Percentiles rank a stretch among this genome's conserved stretches.
These are phyloP conservation scores for Kickxella alabastrina DNA, from an alignment of 192 early-diverging fungal species.

Conservation along the genomic window DNA sequence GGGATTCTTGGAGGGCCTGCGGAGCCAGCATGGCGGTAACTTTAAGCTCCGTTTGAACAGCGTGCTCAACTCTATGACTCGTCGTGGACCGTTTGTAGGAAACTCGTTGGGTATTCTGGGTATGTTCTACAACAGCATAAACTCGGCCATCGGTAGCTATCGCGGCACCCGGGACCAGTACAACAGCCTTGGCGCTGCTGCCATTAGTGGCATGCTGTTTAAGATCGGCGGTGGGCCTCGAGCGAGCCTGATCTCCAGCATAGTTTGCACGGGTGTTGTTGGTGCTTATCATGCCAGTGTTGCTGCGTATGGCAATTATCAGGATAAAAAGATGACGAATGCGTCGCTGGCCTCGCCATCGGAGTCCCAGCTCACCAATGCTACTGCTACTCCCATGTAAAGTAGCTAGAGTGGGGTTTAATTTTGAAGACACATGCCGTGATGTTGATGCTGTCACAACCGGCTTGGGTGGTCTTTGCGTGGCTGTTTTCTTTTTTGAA, in stretches of 20 bases:
- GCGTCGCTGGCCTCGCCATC: conserved; percentile 23
- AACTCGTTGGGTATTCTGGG: conserved; percentile 78
- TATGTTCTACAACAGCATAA: conserved; percentile 79
- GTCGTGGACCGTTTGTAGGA: conserved; percentile 79
- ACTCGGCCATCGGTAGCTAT: conserved; percentile 59
- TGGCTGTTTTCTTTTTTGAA: background rate
- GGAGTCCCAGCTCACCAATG: conserved; percentile 28
- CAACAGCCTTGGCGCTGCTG: conserved; percentile 68
- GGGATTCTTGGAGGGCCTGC: conserved; percentile 74
- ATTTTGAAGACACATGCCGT: background rate
- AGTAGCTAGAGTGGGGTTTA: background rate
- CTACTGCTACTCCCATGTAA: conserved; percentile 10
- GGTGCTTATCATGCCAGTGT: conserved; percentile 50
- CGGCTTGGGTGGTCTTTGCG: background rate
- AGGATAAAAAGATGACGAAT: conserved; percentile 17
- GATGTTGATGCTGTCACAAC: background rate
- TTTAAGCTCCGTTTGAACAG: conserved; percentile 78
- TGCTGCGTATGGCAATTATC: conserved; percentile 25
- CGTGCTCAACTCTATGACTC: conserved; percentile 75
- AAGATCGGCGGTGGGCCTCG: conserved; percentile 66
- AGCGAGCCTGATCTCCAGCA: conserved; percentile 52
- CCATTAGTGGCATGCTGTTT: conserved; percentile 71
- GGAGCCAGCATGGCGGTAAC: conserved; percentile 55
- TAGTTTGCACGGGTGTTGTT: conserved; percentile 57
- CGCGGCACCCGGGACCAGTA: conserved; percentile 63